Evolutionary conservation across 2,329 filamentous ascomycete species (phyloP).

Genomic region (Paracoccidioides lutzii): DNA sequence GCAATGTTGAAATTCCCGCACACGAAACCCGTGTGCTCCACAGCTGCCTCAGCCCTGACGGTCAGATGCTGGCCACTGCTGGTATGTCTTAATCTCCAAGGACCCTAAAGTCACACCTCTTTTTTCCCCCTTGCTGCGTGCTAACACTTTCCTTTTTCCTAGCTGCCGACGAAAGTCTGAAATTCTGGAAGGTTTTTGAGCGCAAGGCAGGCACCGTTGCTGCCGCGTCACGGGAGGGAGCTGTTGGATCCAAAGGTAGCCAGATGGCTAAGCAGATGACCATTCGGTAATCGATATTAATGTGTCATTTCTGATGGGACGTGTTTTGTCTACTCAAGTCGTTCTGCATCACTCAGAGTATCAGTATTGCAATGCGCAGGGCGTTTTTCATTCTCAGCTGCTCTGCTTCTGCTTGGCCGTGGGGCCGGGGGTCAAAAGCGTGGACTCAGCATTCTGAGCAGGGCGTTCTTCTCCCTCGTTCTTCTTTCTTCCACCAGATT

Average conservation of each 20-base stretch:
- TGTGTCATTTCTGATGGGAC: constrained; percentile 2
- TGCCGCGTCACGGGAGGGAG: constrained; percentile 49
- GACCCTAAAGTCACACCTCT: too few species aligned
- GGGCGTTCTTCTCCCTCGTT: neutral
- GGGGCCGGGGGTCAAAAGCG: neutral
- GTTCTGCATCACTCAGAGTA: neutral
- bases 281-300: constrained; percentile 48
- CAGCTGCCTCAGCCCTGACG: constrained; percentile 92
- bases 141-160: constrained; percentile 11
- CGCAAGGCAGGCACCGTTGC: constrained; percentile 74
- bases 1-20: constrained; percentile 94
- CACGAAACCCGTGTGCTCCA: constrained; percentile 95
- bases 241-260: constrained; percentile 59
- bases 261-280: constrained; percentile 93
- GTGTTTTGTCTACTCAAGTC: neutral
- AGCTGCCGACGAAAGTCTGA: constrained; percentile 91
- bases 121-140: constrained; percentile 10
- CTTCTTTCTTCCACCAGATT: too few species aligned
- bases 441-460: neutral
- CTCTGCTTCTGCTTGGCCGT: too few species aligned
- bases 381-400: neutral
- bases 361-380: neutral
- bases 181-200: constrained; percentile 99
- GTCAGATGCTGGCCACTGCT: constrained; percentile 93
- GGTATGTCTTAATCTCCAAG: constrained; percentile 38